Evolutionary conservation across 164 flowering plant species (phyloP), one percentile per base, ranked within the genome.

Genomic region (Liquidambar formosana): DNA sequence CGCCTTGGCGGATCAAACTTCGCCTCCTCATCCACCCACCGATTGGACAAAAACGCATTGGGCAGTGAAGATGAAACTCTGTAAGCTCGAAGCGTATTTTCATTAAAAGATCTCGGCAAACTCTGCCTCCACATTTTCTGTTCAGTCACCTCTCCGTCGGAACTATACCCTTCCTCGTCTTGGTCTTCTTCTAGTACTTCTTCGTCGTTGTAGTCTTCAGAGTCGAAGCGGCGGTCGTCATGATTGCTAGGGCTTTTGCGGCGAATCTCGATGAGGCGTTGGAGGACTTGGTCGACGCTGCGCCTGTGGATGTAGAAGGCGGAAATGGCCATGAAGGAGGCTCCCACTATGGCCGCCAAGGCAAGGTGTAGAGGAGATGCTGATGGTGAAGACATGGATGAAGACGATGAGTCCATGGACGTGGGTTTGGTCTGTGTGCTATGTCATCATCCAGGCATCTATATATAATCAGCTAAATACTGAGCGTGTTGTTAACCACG

Each of bases 281-380:
- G 76, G 69, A 87, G 85, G 64, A 83, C 75, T 63, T 87, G 85
- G 54, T 83, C 81, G 70, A 89, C 82, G 73, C 77, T 79, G 68
- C 87, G 85, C 59, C 74, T 80, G 83, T 88, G 91, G 44, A 90
- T 76, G 81, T 69, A 90, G 71, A 82, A 88, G 27, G 92, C 87
- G 45, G 92, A 90, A 21, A 88, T 65, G 6, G 91, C 89, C 87
- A 88, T 80, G 0, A 88, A 49, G 2, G 95, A 90, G 12, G 95
- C 95, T 23, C 95, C 95, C 63, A 86, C 71, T 2, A 90, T 63
- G 0, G 95, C 92, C 59, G 95, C 95, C 80, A 90, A 71, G 62
- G 86, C 88, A 4, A 90, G 67, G 22, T 90, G 91, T n/a, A 81
- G 48, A 21, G 86, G 41, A 2, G 41, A 33, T 33, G 41, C 2